phyloP scores from a whole-genome alignment of 805 yeast species.

The Yarrowia sp. region DNA sequence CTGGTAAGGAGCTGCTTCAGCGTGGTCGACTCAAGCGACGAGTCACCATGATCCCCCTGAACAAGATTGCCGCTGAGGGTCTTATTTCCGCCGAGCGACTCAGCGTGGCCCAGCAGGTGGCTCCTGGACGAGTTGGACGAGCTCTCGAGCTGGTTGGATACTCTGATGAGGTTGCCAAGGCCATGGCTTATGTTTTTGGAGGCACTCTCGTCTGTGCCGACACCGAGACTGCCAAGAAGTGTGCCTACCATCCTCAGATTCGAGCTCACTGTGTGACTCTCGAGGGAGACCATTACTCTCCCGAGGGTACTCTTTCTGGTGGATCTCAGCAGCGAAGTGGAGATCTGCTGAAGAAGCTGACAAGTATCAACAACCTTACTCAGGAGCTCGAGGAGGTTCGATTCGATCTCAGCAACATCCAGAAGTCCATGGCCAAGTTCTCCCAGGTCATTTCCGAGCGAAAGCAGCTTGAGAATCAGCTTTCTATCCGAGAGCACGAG shows the following conservation, averaged over 20 bases:
- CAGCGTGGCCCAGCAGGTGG: conserved; percentile 70
- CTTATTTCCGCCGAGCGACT: conserved; percentile 59
- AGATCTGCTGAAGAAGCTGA: conserved; percentile 69
- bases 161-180: conserved; percentile 71
- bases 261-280: conserved; percentile 83
- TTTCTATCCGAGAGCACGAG: conserved; percentile 49
- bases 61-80: conserved; percentile 72
- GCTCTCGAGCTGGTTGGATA: conserved; percentile 83
- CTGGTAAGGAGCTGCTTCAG: conserved; percentile 84
- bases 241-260: conserved; percentile 85
- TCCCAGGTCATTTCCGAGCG: conserved; percentile 46
- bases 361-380: conserved; percentile 61
- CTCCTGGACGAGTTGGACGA: conserved; percentile 87
- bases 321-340: conserved; percentile 71
- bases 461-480: conserved; percentile 44
- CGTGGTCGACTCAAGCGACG: conserved; percentile 78
- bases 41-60: conserved; percentile 90
- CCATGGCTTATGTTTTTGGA: conserved; percentile 94
- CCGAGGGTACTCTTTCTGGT: conserved; percentile 94
- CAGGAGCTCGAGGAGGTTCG: conserved; percentile 54
- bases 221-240: conserved; percentile 83
- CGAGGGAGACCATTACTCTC: conserved; percentile 95
- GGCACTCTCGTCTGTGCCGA: conserved; percentile 85
- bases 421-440: conserved; percentile 54
- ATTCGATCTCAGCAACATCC: conserved; percentile 54